phyloP scores from a whole-genome alignment of 1,284 basidiomycete species.

The Leccinum subrobustum region DNA sequence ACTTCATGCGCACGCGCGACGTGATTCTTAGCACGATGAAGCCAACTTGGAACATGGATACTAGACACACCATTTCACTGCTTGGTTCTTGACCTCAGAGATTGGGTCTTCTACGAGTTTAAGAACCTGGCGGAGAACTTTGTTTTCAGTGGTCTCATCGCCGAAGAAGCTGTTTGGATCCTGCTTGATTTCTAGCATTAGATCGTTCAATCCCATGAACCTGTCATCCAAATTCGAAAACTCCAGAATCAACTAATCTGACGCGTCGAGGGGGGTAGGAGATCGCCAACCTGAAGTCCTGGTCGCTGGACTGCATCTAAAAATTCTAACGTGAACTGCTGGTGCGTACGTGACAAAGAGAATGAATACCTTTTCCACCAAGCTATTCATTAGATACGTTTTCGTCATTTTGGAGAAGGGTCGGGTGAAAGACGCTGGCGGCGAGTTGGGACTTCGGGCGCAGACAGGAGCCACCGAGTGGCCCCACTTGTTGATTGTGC shows the following conservation, averaged over 20 bases:
- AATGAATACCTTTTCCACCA: conserved; percentile 67
- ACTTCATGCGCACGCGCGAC: conserved; percentile 39
- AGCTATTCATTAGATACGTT: conserved; percentile 75
- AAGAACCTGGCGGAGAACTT: conserved; percentile 78
- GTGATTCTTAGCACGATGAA: conserved; percentile 9
- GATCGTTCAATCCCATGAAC: conserved; percentile 93
- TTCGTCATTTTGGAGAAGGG: conserved; percentile 64
- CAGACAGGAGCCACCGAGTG: conserved; percentile 24
- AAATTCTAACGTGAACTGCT: conserved; percentile 15
- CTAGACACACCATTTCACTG: conserved; percentile 81
- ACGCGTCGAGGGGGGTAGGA: conserved; percentile 25
- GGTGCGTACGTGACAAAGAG: background rate
- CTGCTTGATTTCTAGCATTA: conserved; percentile 82
- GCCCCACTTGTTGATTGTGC: background rate
- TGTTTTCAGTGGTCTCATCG: conserved; percentile 81
- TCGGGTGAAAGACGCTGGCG: background rate
- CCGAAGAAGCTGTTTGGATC: conserved; percentile 68
- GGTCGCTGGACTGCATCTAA: conserved; percentile 82
- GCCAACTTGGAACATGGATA: background rate
- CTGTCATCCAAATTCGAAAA: conserved; percentile 40
- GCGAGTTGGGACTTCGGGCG: background rate
- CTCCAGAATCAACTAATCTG: conserved; percentile 16
- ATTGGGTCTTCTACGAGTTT: conserved; percentile 89
- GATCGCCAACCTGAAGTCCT: conserved; percentile 68
- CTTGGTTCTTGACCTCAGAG: conserved; percentile 97